A percentile compares a stretch with the other conserved stretches of the same genome.
phyloP scores from a whole-genome alignment of 441 rosid species.

The Dalechampia spathulata region DNA sequence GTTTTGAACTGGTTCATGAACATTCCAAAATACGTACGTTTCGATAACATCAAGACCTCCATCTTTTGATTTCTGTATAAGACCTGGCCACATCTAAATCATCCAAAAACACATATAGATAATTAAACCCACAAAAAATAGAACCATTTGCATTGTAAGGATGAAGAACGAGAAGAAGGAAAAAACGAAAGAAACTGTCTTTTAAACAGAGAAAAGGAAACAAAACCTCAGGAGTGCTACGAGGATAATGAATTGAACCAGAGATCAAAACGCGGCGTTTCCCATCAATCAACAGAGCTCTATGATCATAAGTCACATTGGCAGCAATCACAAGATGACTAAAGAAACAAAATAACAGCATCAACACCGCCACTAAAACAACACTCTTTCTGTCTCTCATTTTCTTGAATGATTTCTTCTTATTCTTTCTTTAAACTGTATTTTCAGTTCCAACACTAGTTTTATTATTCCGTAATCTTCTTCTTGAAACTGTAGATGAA shows the following conservation, averaged over 20 bases:
- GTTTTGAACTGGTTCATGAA: conserved; percentile 72
- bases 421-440: neutral
- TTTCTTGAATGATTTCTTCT: neutral
- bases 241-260: conserved; percentile 95
- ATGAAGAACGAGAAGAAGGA: too few relatives aligned
- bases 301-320: conserved; percentile 71
- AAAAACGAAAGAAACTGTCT: too few relatives aligned
- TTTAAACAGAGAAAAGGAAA: neutral
- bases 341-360: conserved; percentile 14
- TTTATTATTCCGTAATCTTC: neutral
- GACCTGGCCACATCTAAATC: conserved; percentile 91
- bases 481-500: neutral
- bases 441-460: neutral
- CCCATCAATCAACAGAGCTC: conserved; percentile 73
- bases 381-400: conserved; percentile 18
- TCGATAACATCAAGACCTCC: conserved; percentile 93
- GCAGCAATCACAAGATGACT: conserved; percentile 18
- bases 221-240: conserved; percentile 71
- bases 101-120: neutral
- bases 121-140: neutral
- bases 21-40: conserved; percentile 90
- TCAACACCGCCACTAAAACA: too few relatives aligned
- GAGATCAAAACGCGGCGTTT: conserved; percentile 67
- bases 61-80: conserved; percentile 90
- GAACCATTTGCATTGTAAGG: neutral